phyloP scores from a whole-genome alignment of 176 grass and related monocot species.

The Zea luxurians region DNA sequence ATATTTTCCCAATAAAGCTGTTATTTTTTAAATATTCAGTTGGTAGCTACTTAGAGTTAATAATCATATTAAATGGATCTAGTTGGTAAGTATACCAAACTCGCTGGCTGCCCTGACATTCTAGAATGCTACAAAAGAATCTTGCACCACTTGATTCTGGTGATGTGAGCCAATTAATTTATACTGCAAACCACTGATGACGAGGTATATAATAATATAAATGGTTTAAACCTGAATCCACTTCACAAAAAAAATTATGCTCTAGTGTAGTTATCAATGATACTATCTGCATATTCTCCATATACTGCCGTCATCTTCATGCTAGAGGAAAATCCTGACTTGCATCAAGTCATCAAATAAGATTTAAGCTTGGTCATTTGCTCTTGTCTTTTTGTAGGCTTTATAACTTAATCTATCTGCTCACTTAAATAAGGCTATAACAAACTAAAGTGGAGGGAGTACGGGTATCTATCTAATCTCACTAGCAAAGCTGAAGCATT shows the following conservation, averaged over 20 bases:
- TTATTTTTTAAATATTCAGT: not conserved
- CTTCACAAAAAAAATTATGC: not conserved
- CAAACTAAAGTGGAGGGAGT: not conserved
- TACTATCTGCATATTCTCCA: not conserved
- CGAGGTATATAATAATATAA: not conserved
- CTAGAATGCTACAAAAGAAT: not conserved
- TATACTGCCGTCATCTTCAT: not conserved
- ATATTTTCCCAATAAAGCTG: not conserved
- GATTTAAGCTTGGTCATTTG: not conserved
- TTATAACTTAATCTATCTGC: not conserved
- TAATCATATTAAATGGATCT: not conserved
- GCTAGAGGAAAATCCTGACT: not conserved
- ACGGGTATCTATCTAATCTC: not conserved
- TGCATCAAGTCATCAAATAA: not conserved
- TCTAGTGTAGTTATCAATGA: not conserved
- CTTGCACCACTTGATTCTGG: not conserved
- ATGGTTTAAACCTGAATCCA: not conserved
- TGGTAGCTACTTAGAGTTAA: not conserved
- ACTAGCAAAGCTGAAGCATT: not conserved
- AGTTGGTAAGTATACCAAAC: not conserved
- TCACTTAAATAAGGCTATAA: not conserved
- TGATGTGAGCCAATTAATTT: not conserved
- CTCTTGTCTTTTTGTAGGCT: not conserved
- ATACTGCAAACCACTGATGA: not conserved
- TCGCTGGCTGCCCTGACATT: not conserved